Evolutionary conservation across 2,329 filamentous ascomycete genomes (phyloP), one percentile per base, ranked within the genome.

Genomic region (Penicillium sp.): DNA sequence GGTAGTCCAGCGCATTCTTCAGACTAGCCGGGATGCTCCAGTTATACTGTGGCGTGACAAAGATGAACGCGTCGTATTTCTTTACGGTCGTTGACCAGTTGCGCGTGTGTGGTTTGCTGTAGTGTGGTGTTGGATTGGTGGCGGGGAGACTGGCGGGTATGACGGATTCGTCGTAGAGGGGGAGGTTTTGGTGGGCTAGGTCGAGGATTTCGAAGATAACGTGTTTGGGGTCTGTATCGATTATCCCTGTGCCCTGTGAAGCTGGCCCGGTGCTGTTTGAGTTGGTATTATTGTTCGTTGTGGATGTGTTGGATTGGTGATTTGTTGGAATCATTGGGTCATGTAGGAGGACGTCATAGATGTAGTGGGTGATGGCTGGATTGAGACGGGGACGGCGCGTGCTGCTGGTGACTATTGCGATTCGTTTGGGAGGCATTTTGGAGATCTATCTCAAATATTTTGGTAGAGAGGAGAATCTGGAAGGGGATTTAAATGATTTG

Each of bases 1-100:
- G 75, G 62, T 84, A 87, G 65, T 87, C 85, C 51, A 87, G 77
- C 5, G 84, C 83, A 63, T 86, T 87, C 73, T 87, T 87, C 45
- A 83, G 69, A 6, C 73, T 77, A 0, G 79, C 83, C 0, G 83
- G 73, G 5, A 84, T 70, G 21, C 81, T 78, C 65, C 72, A 80
- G 71, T 87, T 86, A 64, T 86, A 87, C 36, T 75, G 75, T 2
- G 76, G 75, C 2, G 70, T 71, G 5, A 78, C 63, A 51, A 79
- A 77, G 48, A 79, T 71, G 44, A 76, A 79, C 0, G 63, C 76
- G 11, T 68, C 63, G 53, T 71, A 68, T 8, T 62, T 55, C 0
- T 56, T 51, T 39, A 79, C 72, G 18, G 71, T 61, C 1, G 52
- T 37, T 0, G 71, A 74, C 77, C 77, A 79, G 19, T 57, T 62